Evolutionary conservation across 805 yeast species (phyloP), one percentile per base, ranked within the genome.

Genomic region (Barnettozyma wickerhamii): DNA sequence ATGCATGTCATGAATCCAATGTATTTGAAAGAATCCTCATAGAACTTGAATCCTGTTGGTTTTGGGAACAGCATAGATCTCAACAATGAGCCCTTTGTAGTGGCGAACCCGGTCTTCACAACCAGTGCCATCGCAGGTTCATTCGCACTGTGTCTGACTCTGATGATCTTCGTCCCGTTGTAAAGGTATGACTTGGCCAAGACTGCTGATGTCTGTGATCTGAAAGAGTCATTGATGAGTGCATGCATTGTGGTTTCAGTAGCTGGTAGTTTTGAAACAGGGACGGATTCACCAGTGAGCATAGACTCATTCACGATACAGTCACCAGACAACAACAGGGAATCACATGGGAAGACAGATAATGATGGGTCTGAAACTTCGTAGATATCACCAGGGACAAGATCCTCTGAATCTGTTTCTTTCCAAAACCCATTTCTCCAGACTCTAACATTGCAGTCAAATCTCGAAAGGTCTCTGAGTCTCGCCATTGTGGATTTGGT

Each of bases 271-370:
- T 93, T 93, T 0, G 96, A 77, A 3, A 93, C 96, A 0, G 99
- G 99, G 1, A 93, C 97, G 38, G 96, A 88, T 60, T 93, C 99
- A 30, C 99, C 99, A 0, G 99, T 93, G 17, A 93, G 71, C 96
- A 93, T 93, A 6, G 97, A 85, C 59, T 93, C 99, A 60, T 93
- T 93, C n/a, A 93, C 84, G 40, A 93, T 89, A 58, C 95, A 86
- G 58, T 90, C 98, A 38, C 99, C 99, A 26, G 89, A 77, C 15
- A 91, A 64, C 37, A 93, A 68, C 10, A 93, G 62, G 1, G 95
- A 84, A 62, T 93, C 99, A 58, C 96, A 89, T 0, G 99, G 99
- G 35, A 91, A 71, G 1, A 74, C 54, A 4, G 68, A 53, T 42
- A 93, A 65, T 0, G 84, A 75, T 0, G 97, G 95, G 55, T 90